phyloP scores from a whole-genome alignment of 139 green algal species.

The Ostreobium quekettii region DNA sequence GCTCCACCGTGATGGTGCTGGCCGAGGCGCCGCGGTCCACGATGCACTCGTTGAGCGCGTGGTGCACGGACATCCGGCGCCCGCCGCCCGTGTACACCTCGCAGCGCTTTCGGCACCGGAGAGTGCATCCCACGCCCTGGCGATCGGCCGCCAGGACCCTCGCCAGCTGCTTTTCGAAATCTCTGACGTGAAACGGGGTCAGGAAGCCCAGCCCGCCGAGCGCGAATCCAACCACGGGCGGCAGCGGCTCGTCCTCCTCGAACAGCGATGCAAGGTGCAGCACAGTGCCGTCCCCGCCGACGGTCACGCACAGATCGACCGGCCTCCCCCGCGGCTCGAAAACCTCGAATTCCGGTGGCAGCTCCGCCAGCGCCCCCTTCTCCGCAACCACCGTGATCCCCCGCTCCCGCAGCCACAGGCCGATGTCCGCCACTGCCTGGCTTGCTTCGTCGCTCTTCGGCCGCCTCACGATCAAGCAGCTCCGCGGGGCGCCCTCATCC shows the following conservation, averaged over 20 bases:
- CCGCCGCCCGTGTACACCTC: background rate
- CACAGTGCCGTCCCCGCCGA: slow-evolving; percentile 58
- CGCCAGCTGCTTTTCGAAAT: slow-evolving; percentile 36
- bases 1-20: slow-evolving; percentile 76
- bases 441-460: slow-evolving; percentile 36
- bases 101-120: background rate
- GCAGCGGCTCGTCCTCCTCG: too few relatives aligned
- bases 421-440: slow-evolving; percentile 53
- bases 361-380: slow-evolving; percentile 38
- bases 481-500: slow-evolving; percentile 35
- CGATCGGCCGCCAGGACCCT: slow-evolving; percentile 16
- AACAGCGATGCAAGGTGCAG: too few relatives aligned
- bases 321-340: slow-evolving; percentile 19
- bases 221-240: slow-evolving; percentile 76
- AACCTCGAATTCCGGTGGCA: slow-evolving; percentile 22
- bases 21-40: slow-evolving; percentile 74
- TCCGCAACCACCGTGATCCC: slow-evolving; percentile 54
- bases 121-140: background rate
- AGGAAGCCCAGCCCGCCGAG: slow-evolving; percentile 89
- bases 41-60: slow-evolving; percentile 83
- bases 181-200: slow-evolving; percentile 52
- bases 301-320: slow-evolving; percentile 72
- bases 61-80: background rate
- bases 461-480: slow-evolving; percentile 75
- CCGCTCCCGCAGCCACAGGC: slow-evolving; percentile 37